Conservation (phyloP, 805 yeast genomes). For the Sugiyamaella americana region DNA sequence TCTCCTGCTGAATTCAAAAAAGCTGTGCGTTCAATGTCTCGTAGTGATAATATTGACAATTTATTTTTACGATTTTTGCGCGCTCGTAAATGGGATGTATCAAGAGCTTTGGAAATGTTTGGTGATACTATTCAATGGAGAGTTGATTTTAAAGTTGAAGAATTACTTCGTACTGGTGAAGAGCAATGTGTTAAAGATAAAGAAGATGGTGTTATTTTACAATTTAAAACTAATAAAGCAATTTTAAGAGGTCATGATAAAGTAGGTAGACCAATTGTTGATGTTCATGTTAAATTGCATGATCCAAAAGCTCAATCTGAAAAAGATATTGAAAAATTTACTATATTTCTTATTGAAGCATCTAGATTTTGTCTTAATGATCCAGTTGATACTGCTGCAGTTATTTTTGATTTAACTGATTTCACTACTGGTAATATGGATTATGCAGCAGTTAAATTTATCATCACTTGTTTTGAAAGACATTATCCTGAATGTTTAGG, state of each 20-base stretch:
- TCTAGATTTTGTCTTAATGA: conserved; percentile 69
- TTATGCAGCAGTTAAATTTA: conserved; percentile 81
- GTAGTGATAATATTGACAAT: conserved; percentile 80
- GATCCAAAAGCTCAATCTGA: conserved; percentile 59
- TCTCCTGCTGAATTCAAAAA: conserved; percentile 46
- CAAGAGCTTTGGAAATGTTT: conserved; percentile 63
- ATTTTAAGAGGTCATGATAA: conserved; percentile 68
- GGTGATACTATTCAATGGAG: conserved; percentile 77
- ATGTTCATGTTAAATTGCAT: conserved; percentile 75
- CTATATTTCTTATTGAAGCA: conserved; percentile 71
- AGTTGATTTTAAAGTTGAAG: conserved; percentile 52
- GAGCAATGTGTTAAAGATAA: conserved; percentile 45
- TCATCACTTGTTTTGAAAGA: conserved; percentile 86
- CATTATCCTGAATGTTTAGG: conserved; percentile 95
- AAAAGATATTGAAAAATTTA: conserved; percentile 68
- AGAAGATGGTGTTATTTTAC: conserved; percentile 41
- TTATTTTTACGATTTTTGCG: conserved; percentile 67
- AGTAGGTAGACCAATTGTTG: conserved; percentile 70
- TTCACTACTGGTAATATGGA: conserved; percentile 92
- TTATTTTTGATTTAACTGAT: conserved; percentile 79
- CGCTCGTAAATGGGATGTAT: conserved; percentile 81
- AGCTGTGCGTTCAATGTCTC: conserved; percentile 53
- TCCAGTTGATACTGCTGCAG: conserved; percentile 72
- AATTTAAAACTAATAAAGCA: conserved; percentile 64
- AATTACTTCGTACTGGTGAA: conserved; percentile 67